Conservation (phyloP, 106 monocot genomes). For the Phalaenopsis aphrodite region DNA sequence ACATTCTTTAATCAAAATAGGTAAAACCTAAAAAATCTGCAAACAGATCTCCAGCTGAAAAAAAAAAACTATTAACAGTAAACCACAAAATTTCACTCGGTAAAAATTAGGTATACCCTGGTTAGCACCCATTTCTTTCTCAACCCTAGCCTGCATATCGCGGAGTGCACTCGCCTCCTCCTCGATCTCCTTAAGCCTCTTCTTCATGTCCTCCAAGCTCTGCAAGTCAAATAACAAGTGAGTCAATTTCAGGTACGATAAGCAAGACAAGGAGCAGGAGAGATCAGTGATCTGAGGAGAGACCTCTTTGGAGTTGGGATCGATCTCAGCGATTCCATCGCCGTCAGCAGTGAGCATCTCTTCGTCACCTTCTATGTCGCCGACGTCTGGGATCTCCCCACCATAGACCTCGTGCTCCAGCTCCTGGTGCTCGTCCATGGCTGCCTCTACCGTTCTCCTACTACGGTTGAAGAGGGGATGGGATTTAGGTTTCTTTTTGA, state of each 20-base stretch:
- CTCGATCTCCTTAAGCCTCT: constrained; percentile 77
- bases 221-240: constrained; percentile 10
- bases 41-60: neutral
- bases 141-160: constrained; percentile 90
- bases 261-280: neutral
- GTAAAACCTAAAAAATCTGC: neutral
- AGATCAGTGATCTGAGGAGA: neutral
- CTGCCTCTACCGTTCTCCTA: neutral
- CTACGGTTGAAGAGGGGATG: neutral
- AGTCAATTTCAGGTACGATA: neutral
- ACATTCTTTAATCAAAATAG: neutral
- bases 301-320: neutral
- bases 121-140: constrained; percentile 62
- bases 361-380: constrained; percentile 6
- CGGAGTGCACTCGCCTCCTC: constrained; percentile 79
- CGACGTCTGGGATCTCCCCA: constrained; percentile 11
- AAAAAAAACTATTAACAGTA: neutral
- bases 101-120: constrained; percentile 5
- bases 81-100: neutral
- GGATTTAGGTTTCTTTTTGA: too few species aligned
- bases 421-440: neutral
- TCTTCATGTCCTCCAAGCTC: constrained; percentile 90
- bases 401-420: constrained; percentile 8
- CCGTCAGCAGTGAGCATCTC: neutral
- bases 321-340: neutral